Base-by-base conservation (phyloP, 1,284 basidiomycete species). In the Ceratobasidium sp. region DNA sequence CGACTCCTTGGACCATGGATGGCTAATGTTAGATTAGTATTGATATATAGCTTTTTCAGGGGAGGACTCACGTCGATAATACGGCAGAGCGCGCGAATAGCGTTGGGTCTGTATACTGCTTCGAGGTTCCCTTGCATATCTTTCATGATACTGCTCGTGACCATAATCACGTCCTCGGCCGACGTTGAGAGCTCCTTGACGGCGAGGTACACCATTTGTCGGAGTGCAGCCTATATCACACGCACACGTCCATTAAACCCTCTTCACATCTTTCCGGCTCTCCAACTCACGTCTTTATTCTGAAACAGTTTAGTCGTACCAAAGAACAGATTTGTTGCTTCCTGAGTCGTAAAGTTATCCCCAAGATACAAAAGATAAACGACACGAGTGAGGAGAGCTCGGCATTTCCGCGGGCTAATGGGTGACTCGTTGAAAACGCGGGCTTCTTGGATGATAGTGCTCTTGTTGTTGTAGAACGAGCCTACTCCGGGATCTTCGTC, bases 101-200 rank as follows among this genome's bases (percentile, higher is more conserved):
- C 95, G 85, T 99, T 99, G 55, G 98, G 96, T 79, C 98, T 91
- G 87, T 99, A 99, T 82, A 99, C 97, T 83, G 99, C 97, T 85
- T 99, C 98, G 71, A 97, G 94, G 85, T 99, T 99, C 71, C 97
- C 95, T 84, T 99, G 97, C 96, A 99, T 99, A 84, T 99, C 97
- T 89, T 99, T 99, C 97, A 99, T 99, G 86, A 99, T 99, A 84
- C 97, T 98, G 84, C 95, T 96, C 6, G 98, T 99, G 82, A 99
- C 97, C 97, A 99, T 99, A 84, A 99, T 98, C 53, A 99, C 96
- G 89, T 99, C 98, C 86, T 99, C 96, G 23, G 98, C 96, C n/a
- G 95, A 94, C 60, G 92, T 93, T 42, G 96, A 94, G 23, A 99
- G 91, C 87, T 99, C 98, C 88, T 99, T 99, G 89, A 99, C 98